These are phyloP conservation scores for Venturia pyrina DNA, from an alignment of 2,329 filamentous ascomycete genomes.

Conservation along the genomic window DNA sequence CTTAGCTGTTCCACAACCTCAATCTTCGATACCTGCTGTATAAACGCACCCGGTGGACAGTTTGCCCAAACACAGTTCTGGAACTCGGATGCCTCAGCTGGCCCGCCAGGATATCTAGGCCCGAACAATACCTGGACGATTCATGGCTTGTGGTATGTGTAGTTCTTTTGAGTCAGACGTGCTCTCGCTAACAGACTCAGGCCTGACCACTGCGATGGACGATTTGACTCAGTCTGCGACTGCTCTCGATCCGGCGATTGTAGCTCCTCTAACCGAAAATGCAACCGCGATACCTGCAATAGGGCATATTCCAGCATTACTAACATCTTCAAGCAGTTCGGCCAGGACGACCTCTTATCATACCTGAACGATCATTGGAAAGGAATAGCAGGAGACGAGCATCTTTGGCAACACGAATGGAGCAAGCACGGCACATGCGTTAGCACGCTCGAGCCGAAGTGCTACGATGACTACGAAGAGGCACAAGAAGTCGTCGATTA, in stretches of 20 bases:
- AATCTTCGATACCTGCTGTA: constrained; percentile 11
- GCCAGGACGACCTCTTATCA: constrained; percentile 15
- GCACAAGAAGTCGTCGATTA: constrained; percentile 19
- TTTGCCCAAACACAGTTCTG: constrained; percentile 19
- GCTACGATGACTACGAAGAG: constrained; percentile 16
- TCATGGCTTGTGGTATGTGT: constrained; percentile 17
- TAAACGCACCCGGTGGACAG: constrained; percentile 15
- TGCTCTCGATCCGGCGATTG: constrained; percentile 11
- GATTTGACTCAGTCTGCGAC: constrained; percentile 12
- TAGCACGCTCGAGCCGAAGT: constrained; percentile 18
- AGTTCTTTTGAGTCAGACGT: neutral
- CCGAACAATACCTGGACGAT: constrained; percentile 18
- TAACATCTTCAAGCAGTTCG: constrained; percentile 16
- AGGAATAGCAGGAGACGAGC: constrained; percentile 14
- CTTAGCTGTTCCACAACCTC: constrained; percentile 3
- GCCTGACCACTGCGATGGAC: constrained; percentile 18
- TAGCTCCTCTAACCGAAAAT: constrained; percentile 15
- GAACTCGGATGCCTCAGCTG: constrained; percentile 18
- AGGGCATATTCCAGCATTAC: constrained; percentile 17
- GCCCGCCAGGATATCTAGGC: constrained; percentile 13
- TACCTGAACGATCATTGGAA: constrained; percentile 20
- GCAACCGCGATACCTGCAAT: constrained; percentile 14
- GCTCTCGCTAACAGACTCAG: constrained; percentile 1
- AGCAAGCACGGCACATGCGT: constrained; percentile 21
- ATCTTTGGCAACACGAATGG: constrained; percentile 17